Evolutionary conservation across 345 rosid genomes (phyloP).

Genomic region (Gossypium raimondii): DNA sequence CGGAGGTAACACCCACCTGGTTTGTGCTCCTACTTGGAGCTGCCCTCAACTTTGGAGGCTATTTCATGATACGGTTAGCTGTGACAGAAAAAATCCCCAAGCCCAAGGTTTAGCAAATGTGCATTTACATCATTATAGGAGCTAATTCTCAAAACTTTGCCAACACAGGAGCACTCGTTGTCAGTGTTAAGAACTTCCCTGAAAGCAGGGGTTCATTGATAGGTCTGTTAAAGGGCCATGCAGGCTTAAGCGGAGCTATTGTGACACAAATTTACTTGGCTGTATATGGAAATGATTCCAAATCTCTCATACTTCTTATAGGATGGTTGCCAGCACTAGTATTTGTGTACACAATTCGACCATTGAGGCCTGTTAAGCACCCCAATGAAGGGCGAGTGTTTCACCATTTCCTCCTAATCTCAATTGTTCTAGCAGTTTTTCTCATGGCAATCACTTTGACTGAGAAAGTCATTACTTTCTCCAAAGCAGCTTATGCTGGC

Average conservation of each 20-base stretch:
- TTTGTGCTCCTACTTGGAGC: slow-evolving; percentile 65
- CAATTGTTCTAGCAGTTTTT: too few species aligned
- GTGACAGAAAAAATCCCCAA: slow-evolving; percentile 56
- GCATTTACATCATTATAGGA: slow-evolving; percentile 64
- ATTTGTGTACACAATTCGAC: too few species aligned
- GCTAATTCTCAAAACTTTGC: slow-evolving; percentile 86
- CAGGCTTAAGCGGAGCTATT: too few species aligned
- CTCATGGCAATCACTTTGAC: too few species aligned
- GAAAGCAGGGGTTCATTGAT: too few species aligned
- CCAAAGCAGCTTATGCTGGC: slow-evolving; percentile 36
- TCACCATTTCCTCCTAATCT: slow-evolving; percentile 40
- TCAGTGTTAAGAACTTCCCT: too few species aligned
- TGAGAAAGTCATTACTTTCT: too few species aligned
- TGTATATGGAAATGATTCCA: too few species aligned
- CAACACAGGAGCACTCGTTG: slow-evolving; percentile 54
- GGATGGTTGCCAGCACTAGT: too few species aligned
- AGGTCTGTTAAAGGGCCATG: too few species aligned
- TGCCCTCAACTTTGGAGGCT: slow-evolving; percentile 72
- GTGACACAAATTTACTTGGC: too few species aligned
- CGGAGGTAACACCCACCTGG: slow-evolving; percentile 86
- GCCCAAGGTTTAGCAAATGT: slow-evolving; percentile 82
- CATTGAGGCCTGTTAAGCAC: slow-evolving; percentile 11
- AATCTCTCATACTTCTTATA: too few species aligned
- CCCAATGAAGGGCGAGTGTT: slow-evolving; percentile 55
- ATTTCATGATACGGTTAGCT: slow-evolving; percentile 77